These are phyloP conservation scores for Ascodesmis nigricans DNA, from an alignment of 495 filamentous ascomycete genomes.

Conservation along the genomic window DNA sequence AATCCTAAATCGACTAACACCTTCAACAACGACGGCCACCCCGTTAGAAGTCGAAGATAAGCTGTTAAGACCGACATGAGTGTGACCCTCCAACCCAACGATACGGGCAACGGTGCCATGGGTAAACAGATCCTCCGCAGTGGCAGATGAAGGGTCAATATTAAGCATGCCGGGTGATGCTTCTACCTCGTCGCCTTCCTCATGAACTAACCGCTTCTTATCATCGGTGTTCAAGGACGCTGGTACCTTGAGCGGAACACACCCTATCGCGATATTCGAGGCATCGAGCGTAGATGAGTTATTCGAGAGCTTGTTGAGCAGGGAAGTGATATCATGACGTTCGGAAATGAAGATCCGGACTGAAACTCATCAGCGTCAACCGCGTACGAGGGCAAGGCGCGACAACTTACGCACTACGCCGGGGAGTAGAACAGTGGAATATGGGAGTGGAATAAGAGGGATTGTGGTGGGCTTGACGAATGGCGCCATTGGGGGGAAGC, in stretches of 20 bases:
- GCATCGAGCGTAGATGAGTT: constrained; percentile 31
- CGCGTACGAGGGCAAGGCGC: neutral
- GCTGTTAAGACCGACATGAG: constrained; percentile 10
- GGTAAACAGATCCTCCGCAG: constrained; percentile 39
- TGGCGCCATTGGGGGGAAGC: too few relatives aligned
- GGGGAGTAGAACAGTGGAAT: constrained; percentile 41
- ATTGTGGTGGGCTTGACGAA: constrained; percentile 22
- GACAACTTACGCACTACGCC: constrained; percentile 29
- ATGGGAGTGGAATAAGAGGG: constrained; percentile 44
- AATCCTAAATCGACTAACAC: constrained; percentile 51
- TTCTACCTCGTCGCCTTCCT: constrained; percentile 22
- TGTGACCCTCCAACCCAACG: constrained; percentile 38
- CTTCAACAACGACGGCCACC: constrained; percentile 57
- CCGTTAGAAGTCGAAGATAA: constrained; percentile 9
- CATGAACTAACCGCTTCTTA: constrained; percentile 17
- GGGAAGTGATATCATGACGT: constrained; percentile 43
- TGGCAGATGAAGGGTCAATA: constrained; percentile 37
- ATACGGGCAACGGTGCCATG: constrained; percentile 47
- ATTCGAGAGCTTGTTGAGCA: constrained; percentile 39
- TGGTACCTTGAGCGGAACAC: constrained; percentile 41
- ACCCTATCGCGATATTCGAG: constrained; percentile 37
- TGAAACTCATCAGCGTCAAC: constrained; percentile 1
- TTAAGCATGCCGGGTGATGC: constrained; percentile 12
- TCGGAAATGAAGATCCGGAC: constrained; percentile 41
- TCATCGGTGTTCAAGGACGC: constrained; percentile 15